Evolutionary conservation across 768 basidiomycete genomes (phyloP), one percentile per base, ranked within the genome.

Genomic region (Boletus patriciae): DNA sequence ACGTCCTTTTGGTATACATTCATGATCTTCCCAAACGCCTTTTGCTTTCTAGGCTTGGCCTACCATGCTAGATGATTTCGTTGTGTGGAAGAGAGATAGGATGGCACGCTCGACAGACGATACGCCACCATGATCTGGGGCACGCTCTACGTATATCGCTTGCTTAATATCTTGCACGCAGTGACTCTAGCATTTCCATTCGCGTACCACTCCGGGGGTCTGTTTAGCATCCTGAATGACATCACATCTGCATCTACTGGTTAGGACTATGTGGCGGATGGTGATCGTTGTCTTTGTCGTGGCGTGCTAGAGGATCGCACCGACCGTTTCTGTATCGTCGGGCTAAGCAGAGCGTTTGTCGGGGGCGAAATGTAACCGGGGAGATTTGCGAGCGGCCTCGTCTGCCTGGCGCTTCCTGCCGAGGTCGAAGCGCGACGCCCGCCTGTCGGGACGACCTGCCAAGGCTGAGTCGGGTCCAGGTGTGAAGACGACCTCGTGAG

Each of bases 61-160:
- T 1, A 88, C 89, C 15, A 75, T 91, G 59, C 72, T 92, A 44
- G 91, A 93, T 63, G 85, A 90, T 58, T 93, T 92, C 64, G 88
- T 85, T 6, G 67, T 68, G 3, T 90, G 85, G 87, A 90, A 86
- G 67, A 75, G 70, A 56, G 57, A 54, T 6, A 73, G 61, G 55
- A 51, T 45, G 49, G 29, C 55, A 49, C 36, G 11, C 25, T 40
- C 57, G 8, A 52, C 47, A 31, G 47, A 46, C 55, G 36, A 46
- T 38, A 50, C 6, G 29, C 13, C 50, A 51, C 31, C 15, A 54
- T 61, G 52, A 61, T 49, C 34, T 50, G 38, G 46, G 47, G 59
- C 58, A 61, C 37, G 37, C 36, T 34, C 53, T 58, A 57, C 51
- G 18, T 52, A 61, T 31, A 60, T 40, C 18, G 18, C 44, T 11